Evolutionary conservation across 2,329 filamentous ascomycete genomes (phyloP), one percentile per base, ranked within the genome.

Genomic region (Fusarium gaditjirri): DNA sequence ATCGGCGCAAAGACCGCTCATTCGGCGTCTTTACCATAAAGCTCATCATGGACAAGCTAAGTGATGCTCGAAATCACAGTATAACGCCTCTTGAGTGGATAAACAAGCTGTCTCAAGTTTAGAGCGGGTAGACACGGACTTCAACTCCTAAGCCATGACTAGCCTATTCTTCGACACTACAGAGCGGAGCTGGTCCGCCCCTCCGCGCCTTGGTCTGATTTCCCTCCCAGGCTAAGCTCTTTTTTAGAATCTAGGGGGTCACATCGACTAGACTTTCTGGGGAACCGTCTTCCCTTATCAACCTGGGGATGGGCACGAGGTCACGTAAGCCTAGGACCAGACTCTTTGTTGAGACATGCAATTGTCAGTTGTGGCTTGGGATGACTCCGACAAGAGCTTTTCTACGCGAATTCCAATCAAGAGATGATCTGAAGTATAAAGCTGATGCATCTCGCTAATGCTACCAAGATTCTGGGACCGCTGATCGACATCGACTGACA

Each of bases 241-340:
- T 47, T 47, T 57, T 46, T 12, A 46, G 54, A 57, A 44, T 33
- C n/a, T 54, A n/a, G 52, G 35, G 35, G 35, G 27, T 54, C 27
- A 27, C 29, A 42, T 19, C 27, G 9, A 25, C 29, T 47, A 42
- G 36, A 31, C 29, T 46, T 56, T 29, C 31, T 23, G 41, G 41
- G 41, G 52, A n/a, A 29, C 19, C 36, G 25, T 27, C 36, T 21
- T 21, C 23, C 21, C 23, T 27, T 31, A 17, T 38, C 41, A 38
- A 47, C 38, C 68, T 88, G 86, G 9, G 84, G 54, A 46, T 38
- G 39, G 29, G 17, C 41, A 36, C 31, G 31, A 19, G 41, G 13
- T n/a, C 29, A 21, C 41, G 6, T 11, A 25, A 27, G 25, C 31
- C 29, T 29, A 19, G 38, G 31, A 33, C 12, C 41, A 36, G n/a